Evolutionary conservation across 768 basidiomycete genomes (phyloP).

Genomic region (Hortiboletus campestris): DNA sequence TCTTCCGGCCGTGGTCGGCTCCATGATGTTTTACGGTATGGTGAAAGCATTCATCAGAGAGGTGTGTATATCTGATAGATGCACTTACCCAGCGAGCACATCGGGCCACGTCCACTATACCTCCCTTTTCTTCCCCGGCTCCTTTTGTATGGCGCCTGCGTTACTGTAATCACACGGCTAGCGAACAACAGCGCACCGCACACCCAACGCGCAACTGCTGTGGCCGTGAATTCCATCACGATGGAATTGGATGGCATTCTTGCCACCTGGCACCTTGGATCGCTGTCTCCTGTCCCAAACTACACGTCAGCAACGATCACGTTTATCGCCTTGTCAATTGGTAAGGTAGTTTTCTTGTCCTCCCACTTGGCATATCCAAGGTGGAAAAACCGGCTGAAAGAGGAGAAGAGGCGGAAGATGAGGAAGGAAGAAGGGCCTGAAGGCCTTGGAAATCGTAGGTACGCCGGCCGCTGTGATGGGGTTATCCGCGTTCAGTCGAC

Average conservation of each 20-base stretch:
- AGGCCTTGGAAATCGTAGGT: slow-evolving; percentile 44
- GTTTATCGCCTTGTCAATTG: slow-evolving; percentile 35
- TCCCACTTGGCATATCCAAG: slow-evolving; percentile 41
- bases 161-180: slow-evolving; percentile 56
- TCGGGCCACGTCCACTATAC: slow-evolving; percentile 47
- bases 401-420: slow-evolving; percentile 30
- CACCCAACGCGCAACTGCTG: slow-evolving; percentile 52
- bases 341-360: slow-evolving; percentile 36
- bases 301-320: slow-evolving; percentile 47
- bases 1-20: slow-evolving; percentile 34
- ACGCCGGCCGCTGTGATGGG: too few species aligned
- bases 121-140: slow-evolving; percentile 52
- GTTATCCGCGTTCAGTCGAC: too few species aligned
- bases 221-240: slow-evolving; percentile 54
- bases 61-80: neutral
- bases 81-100: slow-evolving; percentile 7
- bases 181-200: slow-evolving; percentile 62
- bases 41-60: neutral
- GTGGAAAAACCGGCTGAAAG: slow-evolving; percentile 47
- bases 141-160: slow-evolving; percentile 48
- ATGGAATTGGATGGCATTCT: slow-evolving; percentile 59
- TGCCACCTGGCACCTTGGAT: slow-evolving; percentile 56
- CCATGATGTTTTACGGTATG: neutral
- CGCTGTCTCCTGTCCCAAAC: slow-evolving; percentile 45
- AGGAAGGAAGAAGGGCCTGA: slow-evolving; percentile 36